Base-by-base conservation (phyloP, 1,139 yeast species). In the Insectozyma bohioensis region DNA sequence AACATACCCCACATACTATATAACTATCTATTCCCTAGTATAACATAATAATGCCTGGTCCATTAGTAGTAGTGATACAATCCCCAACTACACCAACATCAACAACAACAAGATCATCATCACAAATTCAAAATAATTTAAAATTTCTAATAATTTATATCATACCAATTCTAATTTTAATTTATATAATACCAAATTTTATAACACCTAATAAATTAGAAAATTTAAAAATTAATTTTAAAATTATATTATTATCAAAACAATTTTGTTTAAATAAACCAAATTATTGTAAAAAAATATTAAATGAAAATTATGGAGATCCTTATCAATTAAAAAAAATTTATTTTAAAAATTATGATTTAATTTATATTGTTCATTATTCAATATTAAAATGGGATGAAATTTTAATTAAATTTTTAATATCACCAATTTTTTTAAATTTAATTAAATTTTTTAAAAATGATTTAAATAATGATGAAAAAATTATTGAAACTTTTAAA, bases 251-350 rank as follows among this genome's bases (percentile, higher is more conserved):
- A 2, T 31, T 51, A 11, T 39, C 47, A 8, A 38, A 39, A 20
- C 44, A 47, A 16, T 43, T 39, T 28, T 52, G 57, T 34, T 41
- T 42, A 24, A 30, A 35, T n/a, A 42, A 40, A 20, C 49, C 48
- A 8, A 25, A 33, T 2, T 42, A 41, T n/a, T 52, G 57, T 34
- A 23, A 29, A 7, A 23, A 28, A 7, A 33, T 47, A 14, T 22
- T 48, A 13, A 39, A 45, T 21, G 36, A 43, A 3, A 28, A 31
- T 8, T 36, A 33, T 28, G 45, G 42, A 5, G 36, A 42, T 25
- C 28, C 42, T 0, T 12, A 24, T 3, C 18, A 34, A 5, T 33
- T 48, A 20, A 36, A 32, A 20, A 24, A 41, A 12, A 41, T 41
- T n/a, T 31, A 21, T 4, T 51, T 51, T 30, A 34, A 39, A 19